phyloP scores from a whole-genome alignment of 192 early-diverging fungal species.

The Tieghemiomyces parasiticus region DNA sequence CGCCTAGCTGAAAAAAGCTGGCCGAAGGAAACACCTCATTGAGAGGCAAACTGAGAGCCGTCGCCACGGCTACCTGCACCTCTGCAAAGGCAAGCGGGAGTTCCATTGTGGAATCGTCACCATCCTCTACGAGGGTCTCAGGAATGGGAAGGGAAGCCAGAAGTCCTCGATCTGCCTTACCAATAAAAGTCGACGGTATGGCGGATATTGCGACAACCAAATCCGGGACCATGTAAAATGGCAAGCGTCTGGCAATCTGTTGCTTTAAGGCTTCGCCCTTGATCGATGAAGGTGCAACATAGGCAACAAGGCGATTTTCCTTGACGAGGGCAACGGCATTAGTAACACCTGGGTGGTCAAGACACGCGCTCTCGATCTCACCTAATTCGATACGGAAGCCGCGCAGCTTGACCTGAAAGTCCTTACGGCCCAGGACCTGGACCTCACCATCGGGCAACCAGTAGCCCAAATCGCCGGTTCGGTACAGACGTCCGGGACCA shows the following conservation, averaged over 20 bases:
- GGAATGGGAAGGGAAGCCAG: background rate
- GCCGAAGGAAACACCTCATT: background rate
- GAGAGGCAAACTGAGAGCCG: background rate
- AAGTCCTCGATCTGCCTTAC: background rate
- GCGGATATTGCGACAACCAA: background rate
- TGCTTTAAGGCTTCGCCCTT: background rate
- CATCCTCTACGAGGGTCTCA: background rate
- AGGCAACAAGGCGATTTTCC: background rate
- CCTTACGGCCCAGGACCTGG: slow-evolving; percentile 41
- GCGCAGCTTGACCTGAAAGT: slow-evolving; percentile 54
- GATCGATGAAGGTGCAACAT: background rate
- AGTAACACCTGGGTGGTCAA: background rate
- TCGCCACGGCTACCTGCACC: background rate
- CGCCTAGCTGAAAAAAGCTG: background rate
- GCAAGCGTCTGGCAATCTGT: background rate
- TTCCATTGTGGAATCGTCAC: too few relatives aligned
- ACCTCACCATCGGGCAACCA: slow-evolving; percentile 40
- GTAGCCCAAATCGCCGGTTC: slow-evolving; percentile 45
- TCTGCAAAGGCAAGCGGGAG: background rate
- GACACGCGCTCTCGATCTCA: slow-evolving; percentile 28
- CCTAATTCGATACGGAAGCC: slow-evolving; percentile 50
- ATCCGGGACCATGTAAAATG: slow-evolving; percentile 4
- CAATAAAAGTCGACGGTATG: background rate
- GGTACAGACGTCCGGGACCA: slow-evolving; percentile 29
- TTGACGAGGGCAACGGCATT: background rate